Evolutionary conservation across 2,329 filamentous ascomycete species (phyloP), one percentile per base, ranked within the genome.

Genomic region (Metarhizium brunneum): DNA sequence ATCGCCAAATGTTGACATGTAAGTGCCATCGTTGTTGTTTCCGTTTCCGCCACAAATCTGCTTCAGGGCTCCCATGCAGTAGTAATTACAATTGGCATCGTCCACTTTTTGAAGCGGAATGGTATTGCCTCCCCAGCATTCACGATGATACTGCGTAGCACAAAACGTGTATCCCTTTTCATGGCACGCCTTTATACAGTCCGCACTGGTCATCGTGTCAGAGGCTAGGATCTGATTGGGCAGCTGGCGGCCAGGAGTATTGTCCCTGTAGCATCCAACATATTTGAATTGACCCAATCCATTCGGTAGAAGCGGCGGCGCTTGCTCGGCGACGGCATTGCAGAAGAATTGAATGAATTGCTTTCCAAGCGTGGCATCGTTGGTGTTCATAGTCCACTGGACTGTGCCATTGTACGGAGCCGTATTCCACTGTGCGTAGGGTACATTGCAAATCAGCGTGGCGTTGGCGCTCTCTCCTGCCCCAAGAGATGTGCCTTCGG

Each of bases 331-430:
- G 0, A 80, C 72, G 1, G 78, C 80, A 6, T 66, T 73, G 57
- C 81, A 83, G 50, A 64, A 64, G 57, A 84, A 83, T 11, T 76
- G 66, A 5, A 83, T 73, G 7, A 69, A 67, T 52, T 80, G 76
- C 67, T 83, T 83, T 32, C 74, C 76, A 52, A 78, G 72, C 1
- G 63, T 65, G 0, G 76, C 74, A 55, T 83, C 81, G 53, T 81
- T 79, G 49, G 77, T 77, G 64, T 83, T 84, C 62, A 84, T 72
- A 0, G 76, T 81, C 81, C 81, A 84, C 2, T 68, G 63, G 0
- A 79, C 77, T 0, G 65, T 69, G 2, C 76, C 76, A 4, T 68
- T 69, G 58, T 78, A 81, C 0, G 76, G 64, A n/a, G 79, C 71
- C 1, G 73, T 66, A 59, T 85, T 83, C 71, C 80, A 80, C 58